A percentile compares a stretch with the other conserved stretches of the same genome.
phyloP scores from a whole-genome alignment of 1,139 yeast genomes.

The Nematodospora anomalae region DNA sequence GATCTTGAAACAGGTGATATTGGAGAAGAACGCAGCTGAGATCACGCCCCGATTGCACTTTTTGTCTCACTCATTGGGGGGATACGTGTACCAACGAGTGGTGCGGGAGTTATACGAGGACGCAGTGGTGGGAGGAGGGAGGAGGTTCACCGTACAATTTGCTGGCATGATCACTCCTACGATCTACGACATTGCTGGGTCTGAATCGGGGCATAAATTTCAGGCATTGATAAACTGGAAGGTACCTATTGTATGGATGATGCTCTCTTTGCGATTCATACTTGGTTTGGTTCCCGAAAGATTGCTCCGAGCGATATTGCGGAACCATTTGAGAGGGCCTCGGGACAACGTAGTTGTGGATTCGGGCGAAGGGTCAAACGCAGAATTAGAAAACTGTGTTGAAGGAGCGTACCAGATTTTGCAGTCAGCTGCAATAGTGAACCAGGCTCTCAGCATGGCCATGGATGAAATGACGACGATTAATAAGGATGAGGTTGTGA shows the following conservation, averaged over 20 bases:
- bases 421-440: constrained; percentile 40
- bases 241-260: constrained; percentile 35
- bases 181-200: constrained; percentile 52
- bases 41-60: constrained; percentile 39
- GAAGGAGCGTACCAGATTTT: constrained; percentile 45
- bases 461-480: constrained; percentile 56
- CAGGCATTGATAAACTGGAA: constrained; percentile 24
- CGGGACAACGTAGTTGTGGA: constrained; percentile 1
- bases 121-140: constrained; percentile 17
- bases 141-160: constrained; percentile 29
- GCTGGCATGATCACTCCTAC: constrained; percentile 70
- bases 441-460: constrained; percentile 57
- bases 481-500: constrained; percentile 38
- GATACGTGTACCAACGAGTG: constrained; percentile 55
- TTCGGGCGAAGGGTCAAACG: constrained; percentile 14
- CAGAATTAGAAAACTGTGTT: constrained; percentile 37
- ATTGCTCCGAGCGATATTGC: constrained; percentile 5
- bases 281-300: constrained; percentile 22
- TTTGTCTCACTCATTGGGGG: constrained; percentile 65
- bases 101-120: constrained; percentile 27
- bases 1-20: constrained; percentile 34
- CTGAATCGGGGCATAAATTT: constrained; percentile 49
- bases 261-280: constrained; percentile 20
- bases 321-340: constrained; percentile 6
- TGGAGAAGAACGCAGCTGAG: constrained; percentile 13